phyloP scores from a whole-genome alignment of 805 yeast genomes.

The Kodamaea neixiangensis region DNA sequence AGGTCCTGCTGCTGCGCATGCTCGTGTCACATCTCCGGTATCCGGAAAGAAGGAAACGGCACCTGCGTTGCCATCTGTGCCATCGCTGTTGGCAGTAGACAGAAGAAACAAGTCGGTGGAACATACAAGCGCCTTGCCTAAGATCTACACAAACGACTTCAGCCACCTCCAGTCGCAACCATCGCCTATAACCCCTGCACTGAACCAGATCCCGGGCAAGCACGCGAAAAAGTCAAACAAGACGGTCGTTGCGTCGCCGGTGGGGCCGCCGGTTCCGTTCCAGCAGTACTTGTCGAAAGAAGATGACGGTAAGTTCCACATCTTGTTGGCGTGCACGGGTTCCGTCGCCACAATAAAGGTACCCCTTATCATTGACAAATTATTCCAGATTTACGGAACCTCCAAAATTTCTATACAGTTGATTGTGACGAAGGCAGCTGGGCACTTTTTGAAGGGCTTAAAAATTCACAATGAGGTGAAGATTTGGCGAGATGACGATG shows the following conservation, averaged over 20 bases:
- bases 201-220: slow-evolving; percentile 4
- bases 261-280: slow-evolving; percentile 71
- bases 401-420: slow-evolving; percentile 75
- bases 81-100: slow-evolving; percentile 3
- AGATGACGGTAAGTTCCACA: slow-evolving; percentile 85
- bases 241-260: slow-evolving; percentile 56
- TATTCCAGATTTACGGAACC: slow-evolving; percentile 75
- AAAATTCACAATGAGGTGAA: slow-evolving; percentile 66
- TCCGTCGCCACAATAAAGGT: slow-evolving; percentile 95
- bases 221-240: slow-evolving; percentile 42
- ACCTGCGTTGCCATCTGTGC: background rate
- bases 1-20: background rate
- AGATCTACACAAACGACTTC: background rate
- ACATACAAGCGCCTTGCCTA: background rate
- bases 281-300: slow-evolving; percentile 67
- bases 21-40: slow-evolving; percentile 6
- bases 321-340: slow-evolving; percentile 91
- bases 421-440: slow-evolving; percentile 83
- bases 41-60: background rate
- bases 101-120: slow-evolving; percentile 5
- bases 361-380: slow-evolving; percentile 83
- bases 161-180: background rate
- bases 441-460: slow-evolving; percentile 62
- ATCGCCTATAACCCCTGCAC: slow-evolving; percentile 4
- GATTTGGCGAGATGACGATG: slow-evolving; percentile 92